Base-by-base conservation (phyloP, 1,139 yeast genomes). In the Candida tropicalis region DNA sequence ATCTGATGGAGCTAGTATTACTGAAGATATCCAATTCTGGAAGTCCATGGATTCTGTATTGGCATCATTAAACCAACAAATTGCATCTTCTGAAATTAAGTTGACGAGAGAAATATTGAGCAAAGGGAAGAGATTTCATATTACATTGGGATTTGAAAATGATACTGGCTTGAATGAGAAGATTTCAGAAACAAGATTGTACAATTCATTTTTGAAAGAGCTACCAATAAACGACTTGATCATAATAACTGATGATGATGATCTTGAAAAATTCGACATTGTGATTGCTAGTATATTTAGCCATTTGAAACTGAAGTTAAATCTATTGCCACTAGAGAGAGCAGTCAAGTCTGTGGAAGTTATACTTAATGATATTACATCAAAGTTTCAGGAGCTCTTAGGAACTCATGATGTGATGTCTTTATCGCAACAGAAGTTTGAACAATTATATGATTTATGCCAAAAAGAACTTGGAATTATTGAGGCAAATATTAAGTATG, bases 21-120 rank as follows among this genome's bases (percentile, higher is more conserved):
- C 68, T 1, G 93, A 87, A 42, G 97, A 91, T 56, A 73, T 86
- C 10, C 79, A 75, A 41, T 91, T 87, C 55, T 91, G 98, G 97
- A 68, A 71, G 17, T 79, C 89, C 0, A 73, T 87, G 71, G 95
- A 87, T 54, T 60, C 66, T 1, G 84, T 90, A 0, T 65, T 91
- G 28, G 49, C 57, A 5, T 70, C 82, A 4, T 71, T 88, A 1
- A 77, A 78, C 41, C 69, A 70, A 2, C 97, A 89, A 58, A 62
- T 87, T 2, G 62, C 73, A 8, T 68, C 80, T 0, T 71, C 74
- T 0, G 82, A 79, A 26, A 79, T 88, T 1, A 67, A 65, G 20
- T 59, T 77, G n/a, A 80, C 95, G 0, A 62, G 89, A 17, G 80
- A 79, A 3, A 66, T 87, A 1, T 69, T 91, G 44, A 79, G 81